Base-by-base conservation (phyloP, 345 rosid genomes). In the Gossypium thurberi region DNA sequence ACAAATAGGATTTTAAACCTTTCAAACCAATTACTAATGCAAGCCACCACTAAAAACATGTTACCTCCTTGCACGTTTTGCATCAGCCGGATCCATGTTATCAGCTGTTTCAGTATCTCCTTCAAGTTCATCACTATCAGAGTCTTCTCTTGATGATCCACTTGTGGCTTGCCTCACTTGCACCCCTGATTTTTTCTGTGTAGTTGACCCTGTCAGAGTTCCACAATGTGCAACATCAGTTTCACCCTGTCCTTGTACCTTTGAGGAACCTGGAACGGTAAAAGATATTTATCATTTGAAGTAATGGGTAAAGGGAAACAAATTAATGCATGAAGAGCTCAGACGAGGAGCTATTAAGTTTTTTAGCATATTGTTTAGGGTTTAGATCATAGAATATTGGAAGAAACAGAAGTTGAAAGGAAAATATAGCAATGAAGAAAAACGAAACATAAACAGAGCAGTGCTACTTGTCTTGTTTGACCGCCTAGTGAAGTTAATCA, bases 101-200 rank as follows among this genome's bases (percentile, higher is more conserved):
- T 85, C 92, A 53, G 88, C 81, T 42, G 86, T 93, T 82, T 85
- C 98, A 21, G 85, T 91, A 77, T 92, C 98, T 71, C 89, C 94
- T 67, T 95, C 94, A 81, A 91, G 88, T 40, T 90, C 99, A 44
- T 95, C 97, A 43, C 86, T 90, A 72, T 92, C 95, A 21, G 98
- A 90, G 88, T 92, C 89, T 12, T 92, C 97, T 83, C 94, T 83
- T 0, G 98, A 92, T 33, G 97, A 92, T n/a, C 90, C 99, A 82
- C 98, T 92, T 3, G 85, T 86, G 59, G 91, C 83, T 85, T 89
- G 97, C 90, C 86, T 86, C 52, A 74, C 76, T 76, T 81, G 89
- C 28, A 53, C 47, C 55, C 81, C 92, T 53, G 78, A 50, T 74
- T 82, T 86, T 76, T 71, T 76, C 75, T 76, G 79, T 52, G 69